phyloP scores from a whole-genome alignment of 192 early-diverging fungal species.

The Radiomyces spectabilis region DNA sequence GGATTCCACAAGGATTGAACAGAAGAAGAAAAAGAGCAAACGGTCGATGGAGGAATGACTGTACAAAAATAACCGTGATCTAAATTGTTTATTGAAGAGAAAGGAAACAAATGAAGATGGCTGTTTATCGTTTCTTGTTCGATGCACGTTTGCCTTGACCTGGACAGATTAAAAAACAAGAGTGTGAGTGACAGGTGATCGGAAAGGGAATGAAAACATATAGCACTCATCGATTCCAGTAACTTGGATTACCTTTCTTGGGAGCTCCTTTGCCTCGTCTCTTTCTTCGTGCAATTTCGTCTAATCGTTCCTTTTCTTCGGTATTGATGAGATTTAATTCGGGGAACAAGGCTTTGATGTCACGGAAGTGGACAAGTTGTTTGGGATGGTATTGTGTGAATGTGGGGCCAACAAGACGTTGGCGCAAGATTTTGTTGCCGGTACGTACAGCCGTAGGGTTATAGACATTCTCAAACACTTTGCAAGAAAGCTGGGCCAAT shows the following conservation, averaged over 20 bases:
- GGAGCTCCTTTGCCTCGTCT: slow-evolving; percentile 72
- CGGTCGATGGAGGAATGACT: too few species aligned
- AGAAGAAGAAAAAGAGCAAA: too few species aligned
- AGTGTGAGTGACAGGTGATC: too few species aligned
- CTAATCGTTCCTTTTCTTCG: slow-evolving; percentile 59
- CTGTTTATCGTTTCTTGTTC: slow-evolving; percentile 41
- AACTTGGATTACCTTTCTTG: slow-evolving; percentile 53
- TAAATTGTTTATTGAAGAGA: too few species aligned
- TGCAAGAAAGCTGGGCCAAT: slow-evolving; percentile 50
- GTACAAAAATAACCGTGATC: too few species aligned
- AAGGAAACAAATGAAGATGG: too few species aligned
- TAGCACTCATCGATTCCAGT: neutral
- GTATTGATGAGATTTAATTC: slow-evolving; percentile 45
- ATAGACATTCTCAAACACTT: slow-evolving; percentile 60
- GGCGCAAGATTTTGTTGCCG: slow-evolving; percentile 67
- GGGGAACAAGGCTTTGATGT: slow-evolving; percentile 43
- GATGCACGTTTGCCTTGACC: slow-evolving; percentile 51
- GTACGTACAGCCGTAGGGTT: slow-evolving; percentile 62
- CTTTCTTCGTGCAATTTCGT: slow-evolving; percentile 57
- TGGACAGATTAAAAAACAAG: slow-evolving; percentile 15
- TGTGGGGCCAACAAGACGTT: slow-evolving; percentile 58
- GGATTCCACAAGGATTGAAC: too few species aligned
- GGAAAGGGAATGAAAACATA: neutral
- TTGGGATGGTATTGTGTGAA: slow-evolving; percentile 64
- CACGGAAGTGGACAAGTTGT: slow-evolving; percentile 37